Base-by-base conservation (phyloP, 2,329 filamentous ascomycete genomes). In the Clonostachys solani region DNA sequence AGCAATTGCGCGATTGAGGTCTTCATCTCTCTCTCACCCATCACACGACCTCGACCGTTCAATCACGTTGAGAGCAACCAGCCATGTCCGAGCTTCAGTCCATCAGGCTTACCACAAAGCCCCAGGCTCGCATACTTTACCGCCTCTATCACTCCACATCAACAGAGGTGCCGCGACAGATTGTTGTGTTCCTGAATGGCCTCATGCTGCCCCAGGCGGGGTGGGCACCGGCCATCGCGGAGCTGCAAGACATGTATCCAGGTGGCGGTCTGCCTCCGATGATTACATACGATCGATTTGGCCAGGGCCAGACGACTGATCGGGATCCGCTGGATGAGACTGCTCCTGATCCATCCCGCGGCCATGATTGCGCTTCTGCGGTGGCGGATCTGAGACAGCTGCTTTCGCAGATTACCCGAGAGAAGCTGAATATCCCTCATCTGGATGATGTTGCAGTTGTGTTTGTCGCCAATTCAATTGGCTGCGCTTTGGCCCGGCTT, bases 201-300 rank as follows among this genome's bases (percentile, higher is more conserved):
- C 51, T 59, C 8, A 45, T 50, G 3, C 42, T 55, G 36, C 55
- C 57, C 0, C 55, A 59, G 13, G 34, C 35, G 2, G 48, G 37
- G 37, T 59, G 57, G 57, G 23, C 35, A 4, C 33, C 23, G 2
- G 40, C 53, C 0, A 56, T 58, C 10, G 15, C 42, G 1, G 50
- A 45, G 9, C 38, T 58, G 0, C 43, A 33, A 1, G 43, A 52
- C 2, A 16, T 48, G 0, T 48, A 34, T 0, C 36, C 38, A 1
- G 9, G 38, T 3, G 36, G 36, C 36, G 15, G 7, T 33, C 18
- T 0, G 40, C 73, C 72, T 2, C 63, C 65, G 13, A 57, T 81
- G 16, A 63, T 83, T 5, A 72, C 71, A 41, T 83, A 82, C 51
- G 80, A 83, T 58, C 76, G 80, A 40, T 81, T 73, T 52, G 78